Base-by-base conservation (phyloP, 768 basidiomycete genomes). In the Auricularia sp. region DNA sequence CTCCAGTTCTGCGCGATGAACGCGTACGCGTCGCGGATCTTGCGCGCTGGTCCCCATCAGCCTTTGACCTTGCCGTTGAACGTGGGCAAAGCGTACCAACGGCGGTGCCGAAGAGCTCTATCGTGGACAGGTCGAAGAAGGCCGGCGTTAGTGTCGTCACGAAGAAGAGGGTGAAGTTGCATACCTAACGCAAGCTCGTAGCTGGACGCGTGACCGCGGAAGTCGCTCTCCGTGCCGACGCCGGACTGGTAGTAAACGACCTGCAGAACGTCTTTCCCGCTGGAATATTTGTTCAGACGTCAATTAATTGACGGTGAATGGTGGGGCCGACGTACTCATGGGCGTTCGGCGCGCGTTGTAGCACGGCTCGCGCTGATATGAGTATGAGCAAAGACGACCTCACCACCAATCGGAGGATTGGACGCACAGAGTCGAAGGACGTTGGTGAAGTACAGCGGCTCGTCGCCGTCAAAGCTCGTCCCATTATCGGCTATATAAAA, bases 1-100 rank as follows among this genome's bases (percentile, higher is more conserved):
- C 14, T 35, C 29, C 34, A 59, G 51, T 70, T 70, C 29, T 62
- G 51, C 16, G 67, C 61, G 24, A 70, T 21, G 51, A 65, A 70
- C 29, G 61, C 63, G 44, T 70, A 70, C 3, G 62, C 67, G 39
- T 69, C 67, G 1, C 66, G 35, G 21, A 68, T 65, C 33, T 66
- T 62, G 21, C 56, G 56, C 13, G 56, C 56, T 58, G 16, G 4
- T 8, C 56, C 24, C 8, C n/a, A n/a, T n/a, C n/a, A n/a, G n/a
- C n/a, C n/a, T n/a, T n/a, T n/a, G n/a, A n/a, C n/a, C n/a, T n/a
- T n/a, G n/a, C n/a, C n/a, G n/a, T n/a, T n/a, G n/a, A n/a, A n/a
- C n/a, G n/a, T n/a, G n/a, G n/a, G n/a, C n/a, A n/a, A n/a, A n/a
- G n/a, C n/a, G 56, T 24, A 59, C 56, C 56, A 18, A 59, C 56